A percentile compares a stretch with the other conserved stretches of the same genome.
Conservation (phyloP, 2,329 filamentous ascomycete species). For the Trichoderma cornu-damae region DNA sequence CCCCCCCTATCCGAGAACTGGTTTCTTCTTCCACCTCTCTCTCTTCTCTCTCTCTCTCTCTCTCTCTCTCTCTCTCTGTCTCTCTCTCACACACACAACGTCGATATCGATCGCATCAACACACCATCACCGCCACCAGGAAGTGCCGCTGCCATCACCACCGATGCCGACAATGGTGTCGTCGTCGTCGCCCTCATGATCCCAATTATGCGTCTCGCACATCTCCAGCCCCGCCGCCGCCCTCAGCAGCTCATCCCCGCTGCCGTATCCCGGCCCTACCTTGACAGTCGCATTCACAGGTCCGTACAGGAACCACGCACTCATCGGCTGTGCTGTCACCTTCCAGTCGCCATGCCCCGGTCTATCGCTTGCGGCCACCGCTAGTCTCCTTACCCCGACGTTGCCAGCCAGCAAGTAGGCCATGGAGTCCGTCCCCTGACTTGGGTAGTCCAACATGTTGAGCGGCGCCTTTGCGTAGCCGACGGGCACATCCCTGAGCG, state of each 20-base stretch:
- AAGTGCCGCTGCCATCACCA: background rate
- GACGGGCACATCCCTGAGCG: slow-evolving; percentile 31
- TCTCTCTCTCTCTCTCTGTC: too few relatives aligned
- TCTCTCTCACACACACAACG: too few relatives aligned
- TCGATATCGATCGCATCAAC: too few relatives aligned
- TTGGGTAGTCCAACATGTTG: slow-evolving; percentile 32
- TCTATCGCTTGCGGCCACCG: slow-evolving; percentile 3
- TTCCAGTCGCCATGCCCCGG: slow-evolving; percentile 1
- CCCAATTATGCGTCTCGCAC: background rate
- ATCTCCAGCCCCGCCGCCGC: slow-evolving; percentile 8
- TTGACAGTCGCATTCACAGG: slow-evolving; percentile 30
- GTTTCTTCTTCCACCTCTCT: too few relatives aligned
- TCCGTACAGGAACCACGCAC: slow-evolving; percentile 39
- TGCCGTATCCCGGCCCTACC: slow-evolving; percentile 22
- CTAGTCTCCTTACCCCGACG: slow-evolving; percentile 31
- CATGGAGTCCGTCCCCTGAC: slow-evolving; percentile 19
- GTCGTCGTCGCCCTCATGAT: too few relatives aligned
- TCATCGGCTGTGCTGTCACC: slow-evolving; percentile 33
- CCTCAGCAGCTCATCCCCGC: slow-evolving; percentile 14
- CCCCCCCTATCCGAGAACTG: background rate
- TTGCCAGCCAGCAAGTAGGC: slow-evolving; percentile 38
- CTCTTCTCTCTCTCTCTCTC: too few relatives aligned
- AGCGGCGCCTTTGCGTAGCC: slow-evolving; percentile 39
- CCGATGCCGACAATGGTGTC: background rate
- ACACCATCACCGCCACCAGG: background rate